Evolutionary conservation across 2,329 filamentous ascomycete species (phyloP).

Genomic region (Monosporascus sp.): DNA sequence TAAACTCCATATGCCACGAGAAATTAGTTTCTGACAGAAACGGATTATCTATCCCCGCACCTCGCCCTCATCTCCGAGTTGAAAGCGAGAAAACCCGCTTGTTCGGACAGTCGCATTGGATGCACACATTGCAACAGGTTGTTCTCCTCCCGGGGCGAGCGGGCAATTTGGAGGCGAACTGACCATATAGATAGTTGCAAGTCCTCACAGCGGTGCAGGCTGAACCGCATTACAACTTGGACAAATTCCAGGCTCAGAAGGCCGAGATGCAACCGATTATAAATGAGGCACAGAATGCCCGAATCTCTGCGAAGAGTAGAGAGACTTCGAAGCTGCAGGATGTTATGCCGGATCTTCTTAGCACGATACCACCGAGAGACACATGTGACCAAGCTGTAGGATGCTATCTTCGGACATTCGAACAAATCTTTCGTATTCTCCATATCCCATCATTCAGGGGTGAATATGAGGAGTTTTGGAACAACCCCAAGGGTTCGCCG

Average conservation of each 20-base stretch:
- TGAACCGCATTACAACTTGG: constrained; percentile 6
- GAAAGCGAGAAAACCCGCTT: constrained; percentile 16
- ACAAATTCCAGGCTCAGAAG: constrained; percentile 3
- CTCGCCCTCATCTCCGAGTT: constrained; percentile 13
- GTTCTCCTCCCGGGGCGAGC: background rate
- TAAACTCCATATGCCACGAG: background rate
- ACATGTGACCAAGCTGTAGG: constrained; percentile 15
- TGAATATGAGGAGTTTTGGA: constrained; percentile 17
- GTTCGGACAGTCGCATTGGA: constrained; percentile 18
- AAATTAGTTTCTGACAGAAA: background rate
- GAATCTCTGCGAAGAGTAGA: constrained; percentile 8
- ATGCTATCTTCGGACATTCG: constrained; percentile 18
- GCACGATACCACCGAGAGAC: constrained; percentile 10
- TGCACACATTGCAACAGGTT: constrained; percentile 15
- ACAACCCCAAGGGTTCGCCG: background rate
- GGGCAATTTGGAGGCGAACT: background rate
- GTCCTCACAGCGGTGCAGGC: constrained; percentile 12
- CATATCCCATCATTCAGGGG: constrained; percentile 17
- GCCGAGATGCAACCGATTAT: constrained; percentile 3
- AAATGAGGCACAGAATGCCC: constrained; percentile 7
- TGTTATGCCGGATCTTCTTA: constrained; percentile 8
- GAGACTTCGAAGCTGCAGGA: constrained; percentile 8
- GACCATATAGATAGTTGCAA: constrained; percentile 9
- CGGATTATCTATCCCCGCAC: constrained; percentile 7
- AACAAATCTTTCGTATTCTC: constrained; percentile 18